These are phyloP conservation scores for Globisporangium yorkense DNA, from an alignment of 352 stramenopile species.

Conservation along the genomic window DNA sequence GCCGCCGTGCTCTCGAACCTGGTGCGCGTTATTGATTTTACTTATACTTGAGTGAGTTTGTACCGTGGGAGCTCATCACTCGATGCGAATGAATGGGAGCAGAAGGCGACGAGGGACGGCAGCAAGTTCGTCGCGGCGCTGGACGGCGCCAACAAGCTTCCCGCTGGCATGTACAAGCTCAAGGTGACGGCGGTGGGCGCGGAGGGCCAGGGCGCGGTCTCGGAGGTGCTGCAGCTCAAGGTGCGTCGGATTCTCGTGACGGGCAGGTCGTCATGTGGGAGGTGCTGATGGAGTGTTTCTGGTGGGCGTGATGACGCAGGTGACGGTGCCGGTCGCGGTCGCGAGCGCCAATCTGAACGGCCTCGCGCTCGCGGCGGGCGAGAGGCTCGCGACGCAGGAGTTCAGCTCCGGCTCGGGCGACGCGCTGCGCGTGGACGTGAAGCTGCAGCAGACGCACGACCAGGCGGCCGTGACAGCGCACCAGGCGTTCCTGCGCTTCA, in stretches of 20 bases:
- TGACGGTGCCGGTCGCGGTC: constrained; percentile 65
- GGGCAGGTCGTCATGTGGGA: background rate
- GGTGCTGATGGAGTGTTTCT: background rate
- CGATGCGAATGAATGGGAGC: background rate
- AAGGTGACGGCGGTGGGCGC: constrained; percentile 50
- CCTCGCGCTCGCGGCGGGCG: constrained; percentile 34
- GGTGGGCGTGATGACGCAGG: constrained; percentile 5
- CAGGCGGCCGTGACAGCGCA: constrained; percentile 56
- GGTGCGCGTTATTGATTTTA: constrained; percentile 22
- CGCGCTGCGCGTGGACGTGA: constrained; percentile 47
- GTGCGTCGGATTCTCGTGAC: constrained; percentile 8
- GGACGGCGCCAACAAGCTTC: constrained; percentile 32
- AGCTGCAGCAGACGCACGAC: constrained; percentile 48
- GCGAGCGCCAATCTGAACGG: constrained; percentile 50
- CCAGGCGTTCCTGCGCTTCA: constrained; percentile 78
- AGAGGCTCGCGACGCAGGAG: constrained; percentile 42
- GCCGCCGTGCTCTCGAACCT: constrained; percentile 46
- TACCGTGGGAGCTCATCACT: too few species aligned
- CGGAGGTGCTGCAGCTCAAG: constrained; percentile 68
- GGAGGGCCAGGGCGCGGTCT: constrained; percentile 33
- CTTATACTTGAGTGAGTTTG: too few species aligned
- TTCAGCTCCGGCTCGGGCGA: constrained; percentile 63
- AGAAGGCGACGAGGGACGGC: constrained; percentile 64
- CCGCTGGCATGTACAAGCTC: constrained; percentile 76
- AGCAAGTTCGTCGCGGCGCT: constrained; percentile 50